Evolutionary conservation across 768 basidiomycete species (phyloP), one percentile per base, ranked within the genome.

Genomic region (Coprinopsis strossmayeri): DNA sequence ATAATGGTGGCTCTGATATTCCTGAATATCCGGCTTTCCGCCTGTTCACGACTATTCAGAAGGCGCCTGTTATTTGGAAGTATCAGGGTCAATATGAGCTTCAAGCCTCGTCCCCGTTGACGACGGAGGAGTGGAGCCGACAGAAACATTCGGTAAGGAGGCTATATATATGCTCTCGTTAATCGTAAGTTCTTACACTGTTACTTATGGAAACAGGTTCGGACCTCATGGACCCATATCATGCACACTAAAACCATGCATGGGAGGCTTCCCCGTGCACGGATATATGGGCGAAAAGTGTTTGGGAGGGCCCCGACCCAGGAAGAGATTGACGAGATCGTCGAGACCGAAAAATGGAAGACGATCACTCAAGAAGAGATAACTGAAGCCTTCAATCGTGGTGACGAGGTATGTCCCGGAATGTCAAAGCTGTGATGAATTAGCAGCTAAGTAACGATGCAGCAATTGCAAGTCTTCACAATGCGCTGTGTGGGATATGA

Each of bases 401-500:
- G 59, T 15, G 48, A 55, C 10, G 53, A 56, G 55, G 59, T 59
- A 13, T 21, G 45, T 32, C 2, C 20, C 7, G 20, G 27, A 41
- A 15, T 23, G n/a, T 15, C 12, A 21, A 26, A 41, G 21, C 24
- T 30, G 38, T 15, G n/a, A 15, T 32, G 30, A 15, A 15, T 32
- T 32, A 15, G 30, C 30, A n/a, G n/a, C 21, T 12, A 1, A 25
- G 30, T 46, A 26, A 26, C 12, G 7, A 23, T n/a, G 5, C 23
- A 58, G 57, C 17, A 23, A 1, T 23, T 61, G 11, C 37, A 18
- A 23, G 51, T 59, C 2, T 59, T 40, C 40, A 46, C 48, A 2
- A 55, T 61, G 59, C 47, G 53, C 35, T 61, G 59, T 48, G 47
- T 55, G 10, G 56, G 50, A 5, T 61, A 59, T 18, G 59, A 61